Percentiles rank a stretch among this genome's conserved stretches.
Conservation (phyloP, 805 yeast species). For the Groenewaldozyma salmanticensis region DNA sequence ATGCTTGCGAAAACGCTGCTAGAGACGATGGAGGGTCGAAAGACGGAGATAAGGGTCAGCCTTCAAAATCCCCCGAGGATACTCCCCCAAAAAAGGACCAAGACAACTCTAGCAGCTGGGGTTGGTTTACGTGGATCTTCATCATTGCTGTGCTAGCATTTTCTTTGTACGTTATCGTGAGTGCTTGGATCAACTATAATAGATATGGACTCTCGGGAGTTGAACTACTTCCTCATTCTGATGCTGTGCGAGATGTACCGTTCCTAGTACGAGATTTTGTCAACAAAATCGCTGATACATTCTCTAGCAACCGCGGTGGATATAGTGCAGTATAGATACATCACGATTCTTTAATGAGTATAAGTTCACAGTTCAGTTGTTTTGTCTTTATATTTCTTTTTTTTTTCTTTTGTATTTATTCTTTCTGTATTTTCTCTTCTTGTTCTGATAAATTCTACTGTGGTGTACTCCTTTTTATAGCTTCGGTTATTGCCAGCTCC, state of each 20-base stretch:
- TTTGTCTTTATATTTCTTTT: too few species aligned
- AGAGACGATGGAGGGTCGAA: constrained; percentile 7
- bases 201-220: constrained; percentile 58
- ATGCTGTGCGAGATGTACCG: constrained; percentile 54
- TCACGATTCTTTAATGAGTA: too few species aligned
- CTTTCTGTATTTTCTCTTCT: too few species aligned
- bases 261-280: constrained; percentile 65
- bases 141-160: constrained; percentile 62
- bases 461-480: constrained; percentile 21
- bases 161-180: constrained; percentile 61
- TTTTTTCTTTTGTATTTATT: too few species aligned
- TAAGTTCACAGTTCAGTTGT: too few species aligned
- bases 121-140: constrained; percentile 76
- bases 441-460: too few species aligned
- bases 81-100: constrained; percentile 18
- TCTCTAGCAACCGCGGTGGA: constrained; percentile 68
- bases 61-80: constrained; percentile 21
- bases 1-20: constrained; percentile 12
- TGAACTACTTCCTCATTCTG: constrained; percentile 36
- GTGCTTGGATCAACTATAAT: constrained; percentile 67
- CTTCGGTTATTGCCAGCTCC: constrained; percentile 48
- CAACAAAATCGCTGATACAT: constrained; percentile 58
- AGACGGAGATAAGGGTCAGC: constrained; percentile 20
- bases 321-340: constrained; percentile 74
- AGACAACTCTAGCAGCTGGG: constrained; percentile 39